Evolutionary conservation across 306 rosid species (phyloP), one percentile per base, ranked within the genome.

Genomic region (Herpetospermum pedunculosum): DNA sequence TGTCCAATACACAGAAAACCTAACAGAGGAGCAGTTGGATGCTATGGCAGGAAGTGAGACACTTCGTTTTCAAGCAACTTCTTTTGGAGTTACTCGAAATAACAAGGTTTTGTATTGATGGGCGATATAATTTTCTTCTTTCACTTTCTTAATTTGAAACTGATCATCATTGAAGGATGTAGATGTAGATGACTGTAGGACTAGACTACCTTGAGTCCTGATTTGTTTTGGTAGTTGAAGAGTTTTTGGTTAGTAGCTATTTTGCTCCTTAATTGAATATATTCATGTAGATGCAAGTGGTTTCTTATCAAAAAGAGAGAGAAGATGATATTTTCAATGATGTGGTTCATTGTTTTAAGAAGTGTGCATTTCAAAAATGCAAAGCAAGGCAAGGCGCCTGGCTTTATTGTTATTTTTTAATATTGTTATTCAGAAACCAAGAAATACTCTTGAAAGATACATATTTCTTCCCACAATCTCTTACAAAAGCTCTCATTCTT

Each of bases 1-100:
- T 80, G 95, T 94, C 81, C 99, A 94, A 77, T 92, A 86, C 85
- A 94, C 99, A 0, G 97, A 94, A 83, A 89, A 94, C 79, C 84
- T 94, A 76, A 94, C 99, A 50, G 99, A 89, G 83, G 99, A 91
- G 38, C 99, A 94, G 86, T 84, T 94, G 81, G 99, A 94, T 83
- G 86, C 97, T 41, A 94, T 91, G 97, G 99, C 99, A 10, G 99
- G 99, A 78, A 85, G 99, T 80, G 99, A 91, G 84, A 89, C 99
- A 47, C 96, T 94, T 34, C 92, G 96, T 58, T 92, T 88, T 77
- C 97, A 91, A 79, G 92, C 99, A 59, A 94, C 99, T 53, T 90
- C 95, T 63, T 94, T 91, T 77, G 99, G 99, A 44, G 90, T 87
- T 50, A 81, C 97, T 60, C 89, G 95, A 70, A 92, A 94, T 85